These are phyloP conservation scores for Chalaropsis ovoidea DNA, from an alignment of 2,329 filamentous ascomycete species.

Conservation along the genomic window DNA sequence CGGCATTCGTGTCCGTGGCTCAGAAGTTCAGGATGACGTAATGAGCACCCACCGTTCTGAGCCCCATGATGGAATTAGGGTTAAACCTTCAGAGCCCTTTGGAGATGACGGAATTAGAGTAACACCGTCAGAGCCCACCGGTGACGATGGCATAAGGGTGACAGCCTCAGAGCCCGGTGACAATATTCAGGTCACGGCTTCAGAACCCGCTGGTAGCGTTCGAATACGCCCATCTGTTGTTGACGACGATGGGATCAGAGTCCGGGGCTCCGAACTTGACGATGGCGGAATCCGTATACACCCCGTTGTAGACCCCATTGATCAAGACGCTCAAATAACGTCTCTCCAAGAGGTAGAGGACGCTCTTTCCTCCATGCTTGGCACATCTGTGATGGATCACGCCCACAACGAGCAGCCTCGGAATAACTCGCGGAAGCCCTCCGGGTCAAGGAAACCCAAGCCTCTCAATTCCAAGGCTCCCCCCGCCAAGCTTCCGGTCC, in stretches of 20 bases:
- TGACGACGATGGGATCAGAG: constrained; percentile 21
- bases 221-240: constrained; percentile 31
- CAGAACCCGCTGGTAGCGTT: constrained; percentile 35
- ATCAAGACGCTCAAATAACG: constrained; percentile 8
- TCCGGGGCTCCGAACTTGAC: constrained; percentile 21
- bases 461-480: constrained; percentile 12
- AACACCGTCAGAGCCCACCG: constrained; percentile 13
- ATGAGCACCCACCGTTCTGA: constrained; percentile 14
- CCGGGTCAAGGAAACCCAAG: neutral
- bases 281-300: constrained; percentile 31
- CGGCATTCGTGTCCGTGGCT: constrained; percentile 29
- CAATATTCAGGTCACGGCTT: constrained; percentile 15
- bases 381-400: constrained; percentile 34
- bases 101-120: constrained; percentile 28
- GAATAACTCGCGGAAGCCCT: neutral
- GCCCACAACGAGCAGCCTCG: constrained; percentile 31
- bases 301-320: neutral
- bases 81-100: constrained; percentile 32
- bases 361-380: constrained; percentile 24
- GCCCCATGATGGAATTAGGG: constrained; percentile 38
- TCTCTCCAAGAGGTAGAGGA: constrained; percentile 28
- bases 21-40: constrained; percentile 17
- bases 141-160: constrained; percentile 31
- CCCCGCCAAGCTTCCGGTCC: neutral
- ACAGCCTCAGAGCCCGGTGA: constrained; percentile 13